These are phyloP conservation scores for Diaporthe velutina DNA, from an alignment of 2,329 filamentous ascomycete species.

Conservation along the genomic window DNA sequence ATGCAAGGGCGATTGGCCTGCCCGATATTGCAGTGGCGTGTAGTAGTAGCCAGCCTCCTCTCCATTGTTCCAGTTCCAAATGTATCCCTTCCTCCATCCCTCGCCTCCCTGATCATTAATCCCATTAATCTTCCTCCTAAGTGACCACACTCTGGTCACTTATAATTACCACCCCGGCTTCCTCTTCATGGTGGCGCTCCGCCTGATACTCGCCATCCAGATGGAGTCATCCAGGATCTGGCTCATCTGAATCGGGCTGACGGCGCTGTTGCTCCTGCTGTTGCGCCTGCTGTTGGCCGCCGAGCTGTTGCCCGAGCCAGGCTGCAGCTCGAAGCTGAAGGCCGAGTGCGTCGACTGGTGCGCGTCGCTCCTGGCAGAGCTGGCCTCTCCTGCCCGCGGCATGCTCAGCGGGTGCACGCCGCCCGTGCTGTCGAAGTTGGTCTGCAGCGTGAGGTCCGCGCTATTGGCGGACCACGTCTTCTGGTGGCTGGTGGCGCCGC, in stretches of 20 bases:
- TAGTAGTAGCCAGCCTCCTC: constrained; percentile 9
- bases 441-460: constrained; percentile 58
- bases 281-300: constrained; percentile 52
- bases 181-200: constrained; percentile 78
- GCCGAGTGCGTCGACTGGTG: constrained; percentile 63
- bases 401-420: constrained; percentile 66
- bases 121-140: constrained; percentile 20
- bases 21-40: not conserved
- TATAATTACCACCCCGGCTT: constrained; percentile 38
- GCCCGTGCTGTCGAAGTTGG: constrained; percentile 46
- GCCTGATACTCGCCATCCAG: constrained; percentile 92
- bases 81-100: not conserved
- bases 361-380: constrained; percentile 49
- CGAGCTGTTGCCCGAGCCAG: constrained; percentile 49
- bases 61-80: not conserved
- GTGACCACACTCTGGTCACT: not conserved
- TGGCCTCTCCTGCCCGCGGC: constrained; percentile 58
- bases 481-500: constrained; percentile 50
- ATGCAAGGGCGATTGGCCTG: not conserved
- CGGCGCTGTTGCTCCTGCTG: constrained; percentile 75
- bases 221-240: constrained; percentile 89
- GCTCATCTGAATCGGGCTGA: constrained; percentile 83
- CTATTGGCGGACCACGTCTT: constrained; percentile 58
- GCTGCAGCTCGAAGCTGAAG: constrained; percentile 71
- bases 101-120: not conserved